Conservation (phyloP, 495 filamentous ascomycete species). For the Hypomontagnella submonticulosa region DNA sequence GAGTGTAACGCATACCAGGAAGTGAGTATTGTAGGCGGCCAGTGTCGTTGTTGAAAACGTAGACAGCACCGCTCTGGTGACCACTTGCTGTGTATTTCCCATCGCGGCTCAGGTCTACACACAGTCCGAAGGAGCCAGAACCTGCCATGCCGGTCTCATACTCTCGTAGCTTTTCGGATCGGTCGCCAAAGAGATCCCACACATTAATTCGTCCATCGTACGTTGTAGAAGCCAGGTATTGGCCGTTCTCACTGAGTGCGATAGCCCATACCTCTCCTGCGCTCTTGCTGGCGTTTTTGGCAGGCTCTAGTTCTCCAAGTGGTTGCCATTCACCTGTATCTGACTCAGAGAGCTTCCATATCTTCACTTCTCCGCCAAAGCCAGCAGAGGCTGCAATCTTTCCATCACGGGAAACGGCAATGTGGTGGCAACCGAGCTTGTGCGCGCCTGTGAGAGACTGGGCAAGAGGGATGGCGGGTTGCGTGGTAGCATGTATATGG, state of each 20-base stretch:
- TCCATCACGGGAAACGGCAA: slow-evolving; percentile 75
- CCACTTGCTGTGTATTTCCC: slow-evolving; percentile 89
- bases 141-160: slow-evolving; percentile 88
- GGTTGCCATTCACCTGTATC: slow-evolving; percentile 57
- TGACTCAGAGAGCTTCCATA: slow-evolving; percentile 73
- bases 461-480: slow-evolving; percentile 74
- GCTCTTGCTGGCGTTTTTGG: slow-evolving; percentile 52
- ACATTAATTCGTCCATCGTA: slow-evolving; percentile 87
- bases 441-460: slow-evolving; percentile 83
- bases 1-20: slow-evolving; percentile 65
- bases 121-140: slow-evolving; percentile 76
- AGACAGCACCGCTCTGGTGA: slow-evolving; percentile 92
- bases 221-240: slow-evolving; percentile 82
- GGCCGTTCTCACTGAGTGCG: slow-evolving; percentile 81
- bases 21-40: slow-evolving; percentile 87
- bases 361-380: slow-evolving; percentile 85
- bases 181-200: slow-evolving; percentile 74
- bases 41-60: slow-evolving; percentile 92
- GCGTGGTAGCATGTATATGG: slow-evolving; percentile 76
- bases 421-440: slow-evolving; percentile 88
- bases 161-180: slow-evolving; percentile 69
- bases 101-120: slow-evolving; percentile 80
- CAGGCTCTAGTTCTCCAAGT: slow-evolving; percentile 48
- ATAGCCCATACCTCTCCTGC: slow-evolving; percentile 85
- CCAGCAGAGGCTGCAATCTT: slow-evolving; percentile 80